These are phyloP conservation scores for Cruciata laevipes DNA, from an alignment of 257 asterid species.

Conservation along the genomic window DNA sequence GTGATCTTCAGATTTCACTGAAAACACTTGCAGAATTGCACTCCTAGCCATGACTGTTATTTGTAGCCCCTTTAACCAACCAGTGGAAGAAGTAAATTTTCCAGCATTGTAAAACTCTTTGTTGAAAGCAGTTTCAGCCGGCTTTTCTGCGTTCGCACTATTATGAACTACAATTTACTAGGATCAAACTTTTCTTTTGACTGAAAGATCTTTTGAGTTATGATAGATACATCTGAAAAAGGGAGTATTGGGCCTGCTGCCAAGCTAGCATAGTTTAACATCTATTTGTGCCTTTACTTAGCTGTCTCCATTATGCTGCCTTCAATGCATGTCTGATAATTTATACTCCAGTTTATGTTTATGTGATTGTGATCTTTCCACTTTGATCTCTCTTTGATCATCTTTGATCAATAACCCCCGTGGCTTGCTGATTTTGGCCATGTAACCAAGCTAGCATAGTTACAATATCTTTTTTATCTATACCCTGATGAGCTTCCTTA, in stretches of 20 bases:
- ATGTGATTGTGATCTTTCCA: neutral
- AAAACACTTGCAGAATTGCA: neutral
- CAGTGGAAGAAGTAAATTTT: no score
- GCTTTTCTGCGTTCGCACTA: neutral
- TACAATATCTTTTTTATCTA: neutral
- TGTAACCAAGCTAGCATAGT: neutral
- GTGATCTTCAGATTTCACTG: neutral
- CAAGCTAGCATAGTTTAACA: neutral
- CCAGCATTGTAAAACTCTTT: neutral
- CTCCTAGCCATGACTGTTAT: neutral
- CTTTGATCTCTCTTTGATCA: no score
- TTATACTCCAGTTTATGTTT: no score
- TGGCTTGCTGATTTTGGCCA: neutral
- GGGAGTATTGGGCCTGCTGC: neutral
- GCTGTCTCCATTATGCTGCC: neutral
- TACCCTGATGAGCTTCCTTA: neutral
- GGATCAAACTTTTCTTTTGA: neutral
- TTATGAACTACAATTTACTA: no score
- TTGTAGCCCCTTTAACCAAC: neutral
- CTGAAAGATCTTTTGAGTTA: neutral
- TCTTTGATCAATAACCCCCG: no score
- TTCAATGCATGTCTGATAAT: no score
- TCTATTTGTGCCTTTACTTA: neutral
- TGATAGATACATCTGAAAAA: neutral
- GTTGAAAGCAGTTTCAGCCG: neutral